Conservation (phyloP, 164 flowering plant species). For the Piper longum region DNA sequence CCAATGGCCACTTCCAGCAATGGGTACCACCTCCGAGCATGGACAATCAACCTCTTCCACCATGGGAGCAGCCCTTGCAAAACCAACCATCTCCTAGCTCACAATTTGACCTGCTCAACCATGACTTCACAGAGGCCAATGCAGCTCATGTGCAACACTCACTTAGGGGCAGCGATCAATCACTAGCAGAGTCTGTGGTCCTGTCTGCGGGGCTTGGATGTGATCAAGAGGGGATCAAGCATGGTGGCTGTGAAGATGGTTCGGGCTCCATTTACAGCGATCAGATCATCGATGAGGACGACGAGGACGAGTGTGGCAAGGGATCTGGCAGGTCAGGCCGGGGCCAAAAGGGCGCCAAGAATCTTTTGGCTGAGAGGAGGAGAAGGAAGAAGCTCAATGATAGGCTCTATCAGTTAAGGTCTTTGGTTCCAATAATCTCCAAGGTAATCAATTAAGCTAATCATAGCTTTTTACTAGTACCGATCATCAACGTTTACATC, state of each 20-base stretch:
- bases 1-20: conserved; percentile 9
- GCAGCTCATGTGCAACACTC: conserved; percentile 11
- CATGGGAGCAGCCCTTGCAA: conserved; percentile 20
- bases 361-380: conserved; percentile 83
- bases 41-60: conserved; percentile 14
- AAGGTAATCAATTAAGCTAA: conserved; percentile 35
- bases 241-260: conserved; percentile 31
- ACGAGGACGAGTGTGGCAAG: conserved; percentile 42
- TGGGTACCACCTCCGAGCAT: conserved; percentile 12
- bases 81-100: conserved; percentile 21
- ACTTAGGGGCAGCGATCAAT: conserved; percentile 16
- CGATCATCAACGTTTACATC: not conserved
- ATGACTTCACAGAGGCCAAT: conserved; percentile 18
- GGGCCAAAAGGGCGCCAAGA: conserved; percentile 38
- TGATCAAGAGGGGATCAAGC: conserved; percentile 32
- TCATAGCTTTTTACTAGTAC: too few relatives aligned
- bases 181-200: conserved; percentile 12
- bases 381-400: conserved; percentile 94
- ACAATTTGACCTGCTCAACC: conserved; percentile 13
- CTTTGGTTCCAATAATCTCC: conserved; percentile 79
- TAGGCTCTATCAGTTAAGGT: conserved; percentile 56
- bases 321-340: conserved; percentile 32
- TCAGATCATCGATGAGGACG: conserved; percentile 45
- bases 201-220: conserved; percentile 12
- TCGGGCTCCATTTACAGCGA: conserved; percentile 67